Evolutionary conservation across 2,329 filamentous ascomycete genomes (phyloP), one percentile per base, ranked within the genome.

Genomic region (Polytolypa hystricis): DNA sequence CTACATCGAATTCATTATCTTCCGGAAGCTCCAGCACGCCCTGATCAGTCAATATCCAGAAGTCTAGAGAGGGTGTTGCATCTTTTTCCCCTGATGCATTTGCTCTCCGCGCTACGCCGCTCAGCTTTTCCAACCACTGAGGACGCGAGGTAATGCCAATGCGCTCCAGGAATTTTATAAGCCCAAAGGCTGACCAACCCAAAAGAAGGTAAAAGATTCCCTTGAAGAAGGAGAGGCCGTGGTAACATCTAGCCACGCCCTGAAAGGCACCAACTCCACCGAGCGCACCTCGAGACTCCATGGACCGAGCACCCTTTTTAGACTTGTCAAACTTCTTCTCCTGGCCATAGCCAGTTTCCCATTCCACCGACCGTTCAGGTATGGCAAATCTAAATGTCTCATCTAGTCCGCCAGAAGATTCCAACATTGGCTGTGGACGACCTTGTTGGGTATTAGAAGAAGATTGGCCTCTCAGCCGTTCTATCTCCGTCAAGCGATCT

Each of bases 201-300:
- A 76, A 49, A 1, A 82, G 44, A 4, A 93, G 66, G 47, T 71
- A 73, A 44, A 74, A 75, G 40, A 94, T 85, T 33, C 81, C 81
- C 39, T 79, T 68, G 37, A 93, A 64, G 50, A 93, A 91, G 35
- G 82, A 43, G 77, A 69, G 9, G 70, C 84, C 62, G 82, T 77
- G 41, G 80, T 69, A 82, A 38, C 84, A 87, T 42, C 87, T 72
- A 4, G 79, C 79, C 48, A 81, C 82, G 37, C 84, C 71, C 53
- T 91, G 84, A 10, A 81, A 70, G 5, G 85, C 77, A 4, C 86
- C 87, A 11, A 93, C 78, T 0, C 85, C 85, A 33, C 78, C 73
- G 32, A 50, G 49, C 38, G 53, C 50, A 21, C 49, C 55, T 45
- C 54, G 51, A 35, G 56, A 54, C 32, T 60, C 60, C 15, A 58